Conservation (phyloP, 2,329 filamentous ascomycete species). For the Colletotrichum limetticola region DNA sequence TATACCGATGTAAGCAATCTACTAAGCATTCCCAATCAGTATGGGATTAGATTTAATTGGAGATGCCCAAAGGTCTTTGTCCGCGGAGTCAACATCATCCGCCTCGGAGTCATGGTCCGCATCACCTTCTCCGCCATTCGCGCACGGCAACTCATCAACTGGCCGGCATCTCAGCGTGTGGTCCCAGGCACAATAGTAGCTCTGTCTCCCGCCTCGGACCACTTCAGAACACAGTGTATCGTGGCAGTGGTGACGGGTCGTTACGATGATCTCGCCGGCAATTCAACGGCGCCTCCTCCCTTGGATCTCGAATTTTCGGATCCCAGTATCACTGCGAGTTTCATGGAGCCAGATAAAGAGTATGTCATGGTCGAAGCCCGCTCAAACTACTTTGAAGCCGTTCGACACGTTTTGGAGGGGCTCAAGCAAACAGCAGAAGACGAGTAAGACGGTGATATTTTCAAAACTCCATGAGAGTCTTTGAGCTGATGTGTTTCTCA, state of each 20-base stretch:
- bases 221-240: constrained; percentile 72
- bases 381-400: constrained; percentile 80
- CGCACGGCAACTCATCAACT: constrained; percentile 74
- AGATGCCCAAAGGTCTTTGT: not conserved
- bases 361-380: constrained; percentile 84
- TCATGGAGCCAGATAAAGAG: constrained; percentile 75
- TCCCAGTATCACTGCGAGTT: constrained; percentile 42
- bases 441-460: constrained; percentile 54
- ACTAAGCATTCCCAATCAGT: not conserved
- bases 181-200: constrained; percentile 64
- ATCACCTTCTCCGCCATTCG: constrained; percentile 77
- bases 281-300: not conserved
- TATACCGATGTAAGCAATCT: constrained; percentile 72
- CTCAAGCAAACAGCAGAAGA: constrained; percentile 70
- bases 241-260: constrained; percentile 77
- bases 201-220: constrained; percentile 64
- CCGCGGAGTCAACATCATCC: constrained; percentile 34
- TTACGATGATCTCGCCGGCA: constrained; percentile 9
- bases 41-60: not conserved
- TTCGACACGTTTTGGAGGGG: constrained; percentile 76
- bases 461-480: not conserved
- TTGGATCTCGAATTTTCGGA: constrained; percentile 64
- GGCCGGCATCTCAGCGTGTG: constrained; percentile 65
- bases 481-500: constrained; percentile 34
- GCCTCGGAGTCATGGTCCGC: constrained; percentile 71